Evolutionary conservation across 2,329 filamentous ascomycete genomes (phyloP).

Genomic region (Teratosphaeria viscida): DNA sequence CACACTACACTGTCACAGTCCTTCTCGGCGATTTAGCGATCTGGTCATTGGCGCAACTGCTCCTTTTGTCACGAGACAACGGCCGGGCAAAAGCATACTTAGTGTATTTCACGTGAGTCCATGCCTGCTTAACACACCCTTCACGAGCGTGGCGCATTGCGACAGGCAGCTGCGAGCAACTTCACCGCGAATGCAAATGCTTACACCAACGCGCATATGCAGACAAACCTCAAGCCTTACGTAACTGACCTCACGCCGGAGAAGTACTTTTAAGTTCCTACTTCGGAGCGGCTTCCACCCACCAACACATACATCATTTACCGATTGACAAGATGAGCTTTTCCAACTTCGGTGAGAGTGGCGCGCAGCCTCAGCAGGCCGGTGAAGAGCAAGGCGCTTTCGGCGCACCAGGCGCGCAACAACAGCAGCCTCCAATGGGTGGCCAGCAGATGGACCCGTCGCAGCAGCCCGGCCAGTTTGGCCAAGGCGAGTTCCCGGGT

Average conservation of each 20-base stretch:
- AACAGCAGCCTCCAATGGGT: neutral
- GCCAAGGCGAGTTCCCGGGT: constrained; percentile 37
- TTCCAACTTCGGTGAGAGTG: constrained; percentile 51
- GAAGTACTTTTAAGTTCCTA: neutral
- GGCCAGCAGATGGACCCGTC: constrained; percentile 18
- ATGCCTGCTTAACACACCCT: neutral
- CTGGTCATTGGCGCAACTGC: constrained; percentile 8
- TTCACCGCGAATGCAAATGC: neutral
- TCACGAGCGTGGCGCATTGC: neutral
- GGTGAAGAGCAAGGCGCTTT: constrained; percentile 23
- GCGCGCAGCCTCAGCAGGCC: constrained; percentile 41
- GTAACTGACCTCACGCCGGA: constrained; percentile 1
- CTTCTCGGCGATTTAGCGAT: constrained; percentile 12
- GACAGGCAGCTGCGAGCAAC: neutral
- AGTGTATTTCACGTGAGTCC: constrained; percentile 20
- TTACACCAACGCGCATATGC: constrained; percentile 1
- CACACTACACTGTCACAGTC: neutral
- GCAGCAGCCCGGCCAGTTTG: constrained; percentile 44
- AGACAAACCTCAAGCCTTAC: constrained; percentile 6
- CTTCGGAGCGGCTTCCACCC: neutral
- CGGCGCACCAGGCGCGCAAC: constrained; percentile 42
- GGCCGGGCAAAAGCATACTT: constrained; percentile 23
- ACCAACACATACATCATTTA: neutral
- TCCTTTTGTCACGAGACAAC: constrained; percentile 16
- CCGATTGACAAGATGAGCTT: constrained; percentile 49